Base-by-base conservation (phyloP, 345 rosid species). In the Rhodomyrtus tomentosa region DNA sequence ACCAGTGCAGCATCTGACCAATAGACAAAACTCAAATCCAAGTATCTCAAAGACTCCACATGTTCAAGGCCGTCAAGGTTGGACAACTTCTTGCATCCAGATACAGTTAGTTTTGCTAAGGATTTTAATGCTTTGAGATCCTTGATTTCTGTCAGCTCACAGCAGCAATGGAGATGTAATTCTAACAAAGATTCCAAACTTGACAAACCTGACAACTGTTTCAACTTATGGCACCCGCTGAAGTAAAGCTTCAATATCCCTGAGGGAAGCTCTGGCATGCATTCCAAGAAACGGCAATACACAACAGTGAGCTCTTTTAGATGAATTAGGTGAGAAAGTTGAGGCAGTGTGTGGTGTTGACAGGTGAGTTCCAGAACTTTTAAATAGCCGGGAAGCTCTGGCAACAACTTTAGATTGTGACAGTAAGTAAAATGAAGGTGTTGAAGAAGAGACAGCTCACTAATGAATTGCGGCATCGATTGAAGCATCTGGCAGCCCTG, bases 341-440 rank as follows among this genome's bases (percentile, higher is more conserved):
- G 55, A 18, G 6, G 55, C 21, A 2, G 18, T 49, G 27, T n/a
- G 12, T 4, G 3, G 1, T 10, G 15, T 27, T 25, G 6, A 25
- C 62, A 55, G 16, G 62, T 25, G 29, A 55, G 15, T 0, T 4
- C 0, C 7, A 11, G 29, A 12, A 5, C n/a, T 11, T 1, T 5
- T 55, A 55, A 55, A 13, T 15, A 4, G 2, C 2, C 5, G 11
- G 15, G 62, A 55, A n/a, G 62, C 25, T 55, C 27, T 55, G 59
- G 62, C 15, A 55, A 29, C 5, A 15, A 11, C 3, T 55, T 3
- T 24, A 55, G 32, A 14, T 55, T n/a, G 2, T 2, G 3, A 55
- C 59, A 10, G 3, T 0, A 49, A 49, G 50, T 49, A 2, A 50
- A 50, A 3, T 13, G 51, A 50, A 50, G 51, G 15, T 50, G 51